Conservation (phyloP, 352 stramenopile species). For the Globisporangium iwayamae region DNA sequence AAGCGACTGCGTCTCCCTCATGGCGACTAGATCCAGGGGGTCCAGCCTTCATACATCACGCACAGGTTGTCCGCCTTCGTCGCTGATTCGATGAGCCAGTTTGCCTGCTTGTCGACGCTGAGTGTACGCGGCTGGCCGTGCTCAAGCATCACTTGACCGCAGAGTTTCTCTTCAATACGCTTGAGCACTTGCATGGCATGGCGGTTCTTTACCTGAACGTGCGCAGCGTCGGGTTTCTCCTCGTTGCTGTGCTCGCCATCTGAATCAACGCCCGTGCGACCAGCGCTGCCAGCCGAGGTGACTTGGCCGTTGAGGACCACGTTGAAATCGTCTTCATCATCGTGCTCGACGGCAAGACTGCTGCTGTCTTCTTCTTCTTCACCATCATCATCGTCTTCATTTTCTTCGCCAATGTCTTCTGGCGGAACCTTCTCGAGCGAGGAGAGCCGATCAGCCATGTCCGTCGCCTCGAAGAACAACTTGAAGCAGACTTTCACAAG, state of each 20-base stretch:
- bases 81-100: conserved; percentile 75
- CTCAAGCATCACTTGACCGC: conserved; percentile 38
- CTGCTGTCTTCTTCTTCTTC: conserved; percentile 5
- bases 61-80: conserved; percentile 82
- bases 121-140: conserved; percentile 29
- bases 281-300: conserved; percentile 4
- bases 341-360: neutral
- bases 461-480: conserved; percentile 65
- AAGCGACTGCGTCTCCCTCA: neutral
- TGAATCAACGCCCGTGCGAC: conserved; percentile 3
- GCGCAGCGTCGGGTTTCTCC: neutral
- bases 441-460: conserved; percentile 58
- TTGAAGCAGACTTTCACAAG: conserved; percentile 47
- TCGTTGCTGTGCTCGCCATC: conserved; percentile 1
- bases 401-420: conserved; percentile 9
- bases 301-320: conserved; percentile 11
- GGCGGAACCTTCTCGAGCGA: conserved; percentile 12
- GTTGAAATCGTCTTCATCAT: conserved; percentile 15
- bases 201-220: conserved; percentile 32
- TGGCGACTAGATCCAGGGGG: conserved; percentile 69
- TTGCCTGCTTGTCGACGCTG: conserved; percentile 70
- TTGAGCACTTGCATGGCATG: conserved; percentile 68
- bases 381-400: neutral
- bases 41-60: conserved; percentile 90
- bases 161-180: conserved; percentile 75